These are phyloP conservation scores for Coemansia sp. DNA, from an alignment of 192 early-diverging fungal genomes.

Conservation along the genomic window DNA sequence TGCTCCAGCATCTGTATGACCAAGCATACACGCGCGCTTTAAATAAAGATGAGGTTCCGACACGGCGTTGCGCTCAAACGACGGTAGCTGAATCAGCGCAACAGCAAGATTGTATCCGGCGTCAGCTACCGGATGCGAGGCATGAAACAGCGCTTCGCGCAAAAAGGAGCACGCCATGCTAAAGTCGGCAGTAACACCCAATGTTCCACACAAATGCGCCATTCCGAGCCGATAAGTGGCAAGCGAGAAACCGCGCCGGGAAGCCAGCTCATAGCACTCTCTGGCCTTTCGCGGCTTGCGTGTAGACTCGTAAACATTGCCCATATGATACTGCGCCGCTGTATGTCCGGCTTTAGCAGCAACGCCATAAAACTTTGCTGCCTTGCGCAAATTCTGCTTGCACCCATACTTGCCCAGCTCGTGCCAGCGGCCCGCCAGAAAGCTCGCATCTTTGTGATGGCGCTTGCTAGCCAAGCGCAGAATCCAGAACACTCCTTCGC, in stretches of 20 bases:
- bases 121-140: constrained; percentile 52
- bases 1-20: constrained; percentile 43
- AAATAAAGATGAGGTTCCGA: constrained; percentile 51
- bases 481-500: constrained; percentile 55
- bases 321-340: constrained; percentile 43
- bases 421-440: constrained; percentile 51
- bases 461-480: constrained; percentile 43
- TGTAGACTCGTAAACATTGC: constrained; percentile 29
- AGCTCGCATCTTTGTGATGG: constrained; percentile 39
- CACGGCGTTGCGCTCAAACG: constrained; percentile 35
- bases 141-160: constrained; percentile 48
- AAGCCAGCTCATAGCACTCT: constrained; percentile 46
- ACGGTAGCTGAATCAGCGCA: constrained; percentile 52
- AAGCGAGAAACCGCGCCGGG: constrained; percentile 39
- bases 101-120: constrained; percentile 48
- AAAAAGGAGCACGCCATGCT: constrained; percentile 53
- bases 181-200: constrained; percentile 49
- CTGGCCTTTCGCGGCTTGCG: constrained; percentile 36
- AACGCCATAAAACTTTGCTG: constrained; percentile 32
- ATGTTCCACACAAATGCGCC: constrained; percentile 47
- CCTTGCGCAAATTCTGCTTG: constrained; percentile 36
- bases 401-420: constrained; percentile 54
- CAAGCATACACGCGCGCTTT: constrained; percentile 51
- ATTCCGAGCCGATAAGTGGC: constrained; percentile 48
- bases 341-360: constrained; percentile 38